Base-by-base conservation (phyloP, 495 filamentous ascomycete species). In the Sordaria brevicollis region DNA sequence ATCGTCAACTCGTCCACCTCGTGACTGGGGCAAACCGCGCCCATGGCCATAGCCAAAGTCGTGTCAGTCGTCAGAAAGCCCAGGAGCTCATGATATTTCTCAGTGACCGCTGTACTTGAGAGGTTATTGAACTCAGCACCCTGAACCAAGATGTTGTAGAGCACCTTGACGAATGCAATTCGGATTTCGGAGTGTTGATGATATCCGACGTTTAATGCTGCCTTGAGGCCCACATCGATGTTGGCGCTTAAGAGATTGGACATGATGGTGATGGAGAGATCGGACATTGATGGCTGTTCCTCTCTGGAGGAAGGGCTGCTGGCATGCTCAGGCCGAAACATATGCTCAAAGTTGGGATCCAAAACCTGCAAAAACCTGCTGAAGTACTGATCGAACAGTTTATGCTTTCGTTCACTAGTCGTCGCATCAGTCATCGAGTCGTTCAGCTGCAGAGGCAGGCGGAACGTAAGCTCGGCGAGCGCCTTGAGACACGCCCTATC, bases 351-450 rank as follows among this genome's bases (percentile, higher is more conserved):
- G 35, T 87, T 87, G 57, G 84, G 81, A 68, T 89, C 87, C 19
- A 90, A 80, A 15, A 90, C 73, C 1, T 86, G 86, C 38, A 90
- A 79, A 69, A 90, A 89, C 35, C 86, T 78, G 69, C 86, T 88
- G 74, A 90, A 90, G 77, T 90, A 90, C n/a, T 82, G 83, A 65
- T 87, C 86, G 73, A 90, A 90, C 86, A 90, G 86, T 71, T 89
- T 83, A 5, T 82, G 83, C 69, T 89, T 88, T 35, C 86, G 81
- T 79, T 89, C 88, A 69, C 86, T 88, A 1, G 85, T 85, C 68
- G 86, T 85, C 0, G 85, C 87, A 74, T 90, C 88, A 35, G 78
- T 85, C 70, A 87, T 86, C 3, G 83, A 84, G 62, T 89, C 88
- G n/a, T 84, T 83, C 1, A 87, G 87, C 70, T 90, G 88, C 13